Evolutionary conservation across 345 rosid genomes (phyloP).

Genomic region (Populus alba): DNA sequence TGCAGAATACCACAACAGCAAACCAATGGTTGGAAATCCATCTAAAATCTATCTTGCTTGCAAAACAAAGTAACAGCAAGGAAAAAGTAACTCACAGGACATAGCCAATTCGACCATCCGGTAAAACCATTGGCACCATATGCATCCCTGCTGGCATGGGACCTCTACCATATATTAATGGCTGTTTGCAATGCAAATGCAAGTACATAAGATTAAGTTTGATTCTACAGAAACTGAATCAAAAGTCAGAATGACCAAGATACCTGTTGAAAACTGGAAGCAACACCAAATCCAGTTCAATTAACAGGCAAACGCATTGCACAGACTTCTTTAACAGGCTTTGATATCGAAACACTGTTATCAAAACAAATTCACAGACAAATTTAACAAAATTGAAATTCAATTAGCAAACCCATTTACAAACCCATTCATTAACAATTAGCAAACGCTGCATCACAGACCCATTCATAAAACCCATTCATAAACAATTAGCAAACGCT

Average conservation of each 20-base stretch:
- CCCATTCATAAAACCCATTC: too few species aligned
- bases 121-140: constrained; percentile 99
- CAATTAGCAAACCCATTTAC: too few species aligned
- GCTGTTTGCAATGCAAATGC: constrained; percentile 47
- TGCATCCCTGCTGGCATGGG: constrained; percentile 97
- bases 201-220: constrained; percentile 10
- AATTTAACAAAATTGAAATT: too few species aligned
- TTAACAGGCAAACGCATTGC: too few species aligned
- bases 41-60: not conserved
- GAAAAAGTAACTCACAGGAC: constrained; percentile 67
- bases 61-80: not conserved
- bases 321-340: too few species aligned
- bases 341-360: too few species aligned
- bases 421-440: too few species aligned
- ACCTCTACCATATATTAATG: constrained; percentile 91
- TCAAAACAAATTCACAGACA: too few species aligned
- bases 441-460: too few species aligned
- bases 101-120: constrained; percentile 94
- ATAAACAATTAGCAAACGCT: too few species aligned
- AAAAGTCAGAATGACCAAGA: not conserved
- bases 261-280: constrained; percentile 75
- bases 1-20: constrained; percentile 35
- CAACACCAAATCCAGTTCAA: constrained; percentile 67
- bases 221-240: not conserved
- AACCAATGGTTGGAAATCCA: not conserved